These are phyloP conservation scores for Aspergillus pseudoviridinutans DNA, from an alignment of 2,329 filamentous ascomycete species.

Conservation along the genomic window DNA sequence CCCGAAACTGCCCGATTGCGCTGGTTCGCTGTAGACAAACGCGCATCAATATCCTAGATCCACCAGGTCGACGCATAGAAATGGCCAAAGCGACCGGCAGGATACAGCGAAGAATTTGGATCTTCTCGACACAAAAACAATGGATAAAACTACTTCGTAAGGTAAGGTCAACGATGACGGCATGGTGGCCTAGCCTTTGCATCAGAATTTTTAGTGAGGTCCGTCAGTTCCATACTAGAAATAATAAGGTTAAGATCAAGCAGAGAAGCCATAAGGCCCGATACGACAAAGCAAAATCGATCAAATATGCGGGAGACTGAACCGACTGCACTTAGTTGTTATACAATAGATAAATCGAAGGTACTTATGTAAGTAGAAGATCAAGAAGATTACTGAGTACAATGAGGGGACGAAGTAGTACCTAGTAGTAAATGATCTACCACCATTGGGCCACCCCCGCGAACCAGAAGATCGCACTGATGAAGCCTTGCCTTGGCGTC, in stretches of 20 bases:
- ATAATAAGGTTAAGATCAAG: background rate
- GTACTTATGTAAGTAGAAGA: background rate
- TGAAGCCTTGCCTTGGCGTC: background rate
- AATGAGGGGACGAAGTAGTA: background rate
- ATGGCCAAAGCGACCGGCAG: slow-evolving; percentile 4
- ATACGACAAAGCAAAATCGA: background rate
- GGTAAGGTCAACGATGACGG: slow-evolving; percentile 4
- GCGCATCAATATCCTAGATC: background rate
- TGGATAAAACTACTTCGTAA: background rate
- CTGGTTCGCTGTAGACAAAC: slow-evolving; percentile 2
- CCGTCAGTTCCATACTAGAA: background rate
- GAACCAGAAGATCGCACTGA: background rate
- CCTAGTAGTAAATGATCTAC: background rate
- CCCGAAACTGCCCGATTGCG: slow-evolving; percentile 23
- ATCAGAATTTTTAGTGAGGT: background rate
- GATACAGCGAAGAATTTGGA: background rate
- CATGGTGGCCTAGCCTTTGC: slow-evolving; percentile 1
- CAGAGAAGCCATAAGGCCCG: background rate
- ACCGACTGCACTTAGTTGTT: background rate
- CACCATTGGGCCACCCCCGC: background rate
- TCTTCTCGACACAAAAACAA: background rate
- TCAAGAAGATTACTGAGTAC: background rate
- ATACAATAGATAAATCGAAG: background rate
- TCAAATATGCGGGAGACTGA: background rate
- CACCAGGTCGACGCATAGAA: background rate